Percentiles rank a stretch among this genome's conserved stretches.
Evolutionary conservation across 345 rosid genomes (phyloP).

Genomic region (Salix exigua): DNA sequence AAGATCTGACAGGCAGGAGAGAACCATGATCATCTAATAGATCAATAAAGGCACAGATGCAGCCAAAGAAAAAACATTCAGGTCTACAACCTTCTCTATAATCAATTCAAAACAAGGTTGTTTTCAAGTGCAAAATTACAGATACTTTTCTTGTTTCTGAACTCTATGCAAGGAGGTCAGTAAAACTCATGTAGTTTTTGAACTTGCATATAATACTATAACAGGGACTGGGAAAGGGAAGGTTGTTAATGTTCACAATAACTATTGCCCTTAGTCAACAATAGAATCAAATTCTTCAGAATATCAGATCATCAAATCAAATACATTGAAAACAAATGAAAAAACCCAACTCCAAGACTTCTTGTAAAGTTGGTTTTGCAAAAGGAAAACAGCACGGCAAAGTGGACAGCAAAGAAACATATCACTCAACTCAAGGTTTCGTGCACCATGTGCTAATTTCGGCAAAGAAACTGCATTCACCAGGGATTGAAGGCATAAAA

Average conservation of each 20-base stretch:
- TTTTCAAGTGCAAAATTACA: neutral
- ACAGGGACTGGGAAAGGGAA: neutral
- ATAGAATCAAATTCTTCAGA: neutral
- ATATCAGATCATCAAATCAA: neutral
- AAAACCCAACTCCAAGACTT: neutral
- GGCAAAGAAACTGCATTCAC: neutral
- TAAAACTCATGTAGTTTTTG: neutral
- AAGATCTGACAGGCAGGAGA: slow-evolving; percentile 50
- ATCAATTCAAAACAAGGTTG: neutral
- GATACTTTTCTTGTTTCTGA: neutral
- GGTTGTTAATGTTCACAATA: neutral
- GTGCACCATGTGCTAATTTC: neutral
- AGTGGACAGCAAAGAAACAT: neutral
- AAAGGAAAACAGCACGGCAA: neutral
- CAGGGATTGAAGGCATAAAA: neutral
- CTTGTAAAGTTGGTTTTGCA: neutral
- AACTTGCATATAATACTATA: neutral
- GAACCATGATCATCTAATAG: neutral
- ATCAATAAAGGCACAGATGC: neutral
- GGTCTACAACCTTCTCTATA: neutral
- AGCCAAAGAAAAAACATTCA: slow-evolving; percentile 3
- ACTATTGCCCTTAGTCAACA: neutral
- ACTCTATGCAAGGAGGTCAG: neutral
- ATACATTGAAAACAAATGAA: neutral
- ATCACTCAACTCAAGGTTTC: neutral